A percentile compares a stretch with the other conserved stretches of the same genome.
Evolutionary conservation across 2,329 filamentous ascomycete genomes (phyloP).

Genomic region (Diplodia scrobiculata): DNA sequence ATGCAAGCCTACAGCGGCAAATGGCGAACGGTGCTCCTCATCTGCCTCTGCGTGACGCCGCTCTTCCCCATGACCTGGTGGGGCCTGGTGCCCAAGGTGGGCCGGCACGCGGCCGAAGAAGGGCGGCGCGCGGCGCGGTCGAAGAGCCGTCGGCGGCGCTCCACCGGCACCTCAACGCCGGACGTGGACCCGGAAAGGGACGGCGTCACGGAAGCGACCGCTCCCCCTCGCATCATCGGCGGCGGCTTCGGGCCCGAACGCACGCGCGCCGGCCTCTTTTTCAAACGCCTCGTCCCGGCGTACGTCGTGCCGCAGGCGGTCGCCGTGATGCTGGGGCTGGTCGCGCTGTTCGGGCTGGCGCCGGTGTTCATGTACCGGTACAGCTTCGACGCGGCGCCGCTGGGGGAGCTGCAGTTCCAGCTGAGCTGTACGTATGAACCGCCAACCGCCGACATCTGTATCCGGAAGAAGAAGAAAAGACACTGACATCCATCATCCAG

Average conservation of each 20-base stretch:
- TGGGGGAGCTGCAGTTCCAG: neutral
- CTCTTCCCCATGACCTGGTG: neutral
- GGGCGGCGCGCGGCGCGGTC: neutral
- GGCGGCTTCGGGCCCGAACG: constrained; percentile 9
- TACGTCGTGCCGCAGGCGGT: neutral
- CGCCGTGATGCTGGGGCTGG: neutral
- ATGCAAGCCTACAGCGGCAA: constrained; percentile 1
- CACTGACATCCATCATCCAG: neutral
- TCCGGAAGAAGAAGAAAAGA: no score
- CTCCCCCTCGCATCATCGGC: no score
- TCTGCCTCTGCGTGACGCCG: neutral
- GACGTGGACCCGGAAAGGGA: neutral
- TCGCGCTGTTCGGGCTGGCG: constrained; percentile 1
- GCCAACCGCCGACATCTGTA: neutral
- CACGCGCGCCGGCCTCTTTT: neutral
- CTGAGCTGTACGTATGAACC: neutral
- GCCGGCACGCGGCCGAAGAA: constrained; percentile 6
- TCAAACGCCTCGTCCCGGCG: neutral
- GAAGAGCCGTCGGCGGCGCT: neutral
- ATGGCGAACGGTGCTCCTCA: constrained; percentile 7
- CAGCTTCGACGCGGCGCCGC: neutral
- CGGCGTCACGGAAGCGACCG: neutral
- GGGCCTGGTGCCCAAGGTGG: neutral
- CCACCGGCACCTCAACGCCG: neutral
- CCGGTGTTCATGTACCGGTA: constrained; percentile 4